Base-by-base conservation (phyloP, 2,329 filamentous ascomycete species). In the Cercospora brassicicola region DNA sequence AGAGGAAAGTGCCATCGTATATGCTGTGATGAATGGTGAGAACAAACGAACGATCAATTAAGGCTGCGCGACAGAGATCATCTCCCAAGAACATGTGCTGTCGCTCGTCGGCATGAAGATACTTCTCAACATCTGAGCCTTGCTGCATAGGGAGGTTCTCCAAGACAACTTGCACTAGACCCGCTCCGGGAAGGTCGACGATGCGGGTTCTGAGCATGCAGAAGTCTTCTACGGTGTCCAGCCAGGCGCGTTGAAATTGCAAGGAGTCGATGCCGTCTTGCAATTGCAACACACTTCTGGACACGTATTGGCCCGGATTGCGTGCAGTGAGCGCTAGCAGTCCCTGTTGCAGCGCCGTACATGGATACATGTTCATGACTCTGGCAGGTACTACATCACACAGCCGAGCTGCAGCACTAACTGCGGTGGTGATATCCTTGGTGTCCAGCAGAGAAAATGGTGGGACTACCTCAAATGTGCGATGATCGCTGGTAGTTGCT, bases 311-410 rank as follows among this genome's bases (percentile, higher is more conserved):
- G 33, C 84, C 84, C 33, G 81, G 80, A 26, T 82, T 79, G 72
- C 84, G 85, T 62, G 81, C 80, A 3, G 85, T 84, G 6, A 88
- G 74, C 0, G 85, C 84, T 78, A 88, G 83, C 1, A 88, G 51
- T 3, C 62, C 64, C 26, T 72, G 74, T 48, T 71, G 69, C 26
- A 67, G 13, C 5, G 67, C n/a, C 3, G 68, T 69, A 33, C 42
- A 64, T 1, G 85, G 85, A 64, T 86, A 88, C 0, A 85, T 75
- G 67, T 88, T 85, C 59, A 86, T 82, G n/a, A 81, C 71, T 20
- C 74, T 68, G 0, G 51, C 26, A 9, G 68, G 65, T 11, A 31
- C 11, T 15, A 72, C 28, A 15, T 42, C 55, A 33, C 70, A 73
- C 15, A 64, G 60, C 15, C 13, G 13, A 13, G 69, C 65, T 33